Conservation (phyloP, 2,329 filamentous ascomycete species). For the Fusarium camptoceras region DNA sequence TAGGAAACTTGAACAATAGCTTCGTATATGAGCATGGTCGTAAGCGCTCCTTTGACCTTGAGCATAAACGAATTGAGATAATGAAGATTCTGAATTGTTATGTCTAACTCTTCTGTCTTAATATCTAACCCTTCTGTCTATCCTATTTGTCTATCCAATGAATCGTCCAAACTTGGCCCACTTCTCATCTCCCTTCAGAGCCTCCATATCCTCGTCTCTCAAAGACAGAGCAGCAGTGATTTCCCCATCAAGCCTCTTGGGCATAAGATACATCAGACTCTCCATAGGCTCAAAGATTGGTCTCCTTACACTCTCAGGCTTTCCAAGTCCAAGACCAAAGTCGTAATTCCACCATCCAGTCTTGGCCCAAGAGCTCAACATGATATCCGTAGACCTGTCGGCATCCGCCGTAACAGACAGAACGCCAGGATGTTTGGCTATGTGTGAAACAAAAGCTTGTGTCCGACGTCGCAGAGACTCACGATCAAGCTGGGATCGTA, state of each 20-base stretch:
- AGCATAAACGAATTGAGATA: too few relatives aligned
- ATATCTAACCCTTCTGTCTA: too few relatives aligned
- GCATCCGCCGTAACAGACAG: constrained; percentile 31
- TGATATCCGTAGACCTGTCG: constrained; percentile 57
- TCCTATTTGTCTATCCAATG: constrained; percentile 31
- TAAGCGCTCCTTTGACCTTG: too few relatives aligned
- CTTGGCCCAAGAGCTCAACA: constrained; percentile 67
- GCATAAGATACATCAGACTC: constrained; percentile 64
- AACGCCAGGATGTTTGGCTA: background rate
- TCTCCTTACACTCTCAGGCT: constrained; percentile 59
- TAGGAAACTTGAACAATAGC: too few relatives aligned
- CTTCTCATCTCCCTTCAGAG: constrained; percentile 56
- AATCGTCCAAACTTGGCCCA: constrained; percentile 47
- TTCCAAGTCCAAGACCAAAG: constrained; percentile 61
- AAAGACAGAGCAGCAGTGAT: constrained; percentile 60
- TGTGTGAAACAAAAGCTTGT: constrained; percentile 38
- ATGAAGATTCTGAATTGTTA: too few relatives aligned
- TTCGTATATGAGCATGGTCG: too few relatives aligned
- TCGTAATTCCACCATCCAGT: constrained; percentile 58
- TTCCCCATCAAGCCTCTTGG: constrained; percentile 56
- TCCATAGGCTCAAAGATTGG: constrained; percentile 60
- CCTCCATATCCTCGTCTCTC: constrained; percentile 60
- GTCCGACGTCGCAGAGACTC: background rate
- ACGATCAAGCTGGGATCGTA: background rate
- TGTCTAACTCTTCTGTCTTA: too few relatives aligned